phyloP scores from a whole-genome alignment of 2,329 filamentous ascomycete species.

The Metarhizium album region DNA sequence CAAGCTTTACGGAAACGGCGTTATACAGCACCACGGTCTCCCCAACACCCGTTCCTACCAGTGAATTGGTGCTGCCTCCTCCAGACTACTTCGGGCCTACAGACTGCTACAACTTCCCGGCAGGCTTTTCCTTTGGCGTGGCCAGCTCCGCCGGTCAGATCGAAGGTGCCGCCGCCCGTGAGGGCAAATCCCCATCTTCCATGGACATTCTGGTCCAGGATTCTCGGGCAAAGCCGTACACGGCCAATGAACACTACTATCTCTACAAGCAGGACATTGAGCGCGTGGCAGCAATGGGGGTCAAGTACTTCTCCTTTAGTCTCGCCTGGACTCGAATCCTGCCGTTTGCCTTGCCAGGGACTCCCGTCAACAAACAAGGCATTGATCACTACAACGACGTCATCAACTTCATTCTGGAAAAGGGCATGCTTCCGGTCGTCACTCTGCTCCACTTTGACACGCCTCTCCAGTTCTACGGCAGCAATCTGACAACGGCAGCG shows the following conservation, averaged over 20 bases:
- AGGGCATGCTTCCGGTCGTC: constrained; percentile 37
- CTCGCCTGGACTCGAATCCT: constrained; percentile 42
- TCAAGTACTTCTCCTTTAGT: constrained; percentile 40
- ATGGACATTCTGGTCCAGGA: constrained; percentile 27
- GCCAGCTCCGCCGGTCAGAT: constrained; percentile 35
- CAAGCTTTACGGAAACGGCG: constrained; percentile 19
- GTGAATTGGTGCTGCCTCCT: constrained; percentile 44
- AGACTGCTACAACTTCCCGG: constrained; percentile 38
- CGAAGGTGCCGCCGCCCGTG: constrained; percentile 32
- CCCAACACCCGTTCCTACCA: constrained; percentile 42
- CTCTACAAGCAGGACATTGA: constrained; percentile 46
- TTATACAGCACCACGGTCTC: constrained; percentile 36
- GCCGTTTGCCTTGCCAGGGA: constrained; percentile 37
- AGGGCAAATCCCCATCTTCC: constrained; percentile 32
- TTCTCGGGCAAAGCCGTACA: constrained; percentile 19
- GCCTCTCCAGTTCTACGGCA: constrained; percentile 30
- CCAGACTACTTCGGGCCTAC: constrained; percentile 36
- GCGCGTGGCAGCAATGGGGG: constrained; percentile 38
- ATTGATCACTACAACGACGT: constrained; percentile 44
- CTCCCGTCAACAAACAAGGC: constrained; percentile 39
- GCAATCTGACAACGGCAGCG: constrained; percentile 16
- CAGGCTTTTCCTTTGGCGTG: constrained; percentile 37
- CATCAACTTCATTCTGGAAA: constrained; percentile 36
- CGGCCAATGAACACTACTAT: constrained; percentile 41
- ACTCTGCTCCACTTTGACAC: constrained; percentile 40